Percentiles rank a stretch among this genome's conserved stretches.
phyloP scores from a whole-genome alignment of 148 eudicot species.

The Cornus controversa region DNA sequence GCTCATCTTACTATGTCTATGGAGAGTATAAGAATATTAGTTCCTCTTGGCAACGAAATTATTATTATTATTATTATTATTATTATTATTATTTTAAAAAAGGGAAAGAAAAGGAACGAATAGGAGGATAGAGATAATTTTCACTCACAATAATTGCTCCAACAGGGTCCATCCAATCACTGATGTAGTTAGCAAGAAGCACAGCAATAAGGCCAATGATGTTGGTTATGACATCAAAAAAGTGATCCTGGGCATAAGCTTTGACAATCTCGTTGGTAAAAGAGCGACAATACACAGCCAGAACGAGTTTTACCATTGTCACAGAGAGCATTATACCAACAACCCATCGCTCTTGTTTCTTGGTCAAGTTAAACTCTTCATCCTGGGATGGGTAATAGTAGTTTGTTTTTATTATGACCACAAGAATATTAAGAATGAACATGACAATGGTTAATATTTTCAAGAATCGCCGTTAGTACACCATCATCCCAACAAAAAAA shows the following conservation, averaged over 20 bases:
- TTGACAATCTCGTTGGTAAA: slow-evolving; percentile 94
- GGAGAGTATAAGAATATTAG: neutral
- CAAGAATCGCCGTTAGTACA: neutral
- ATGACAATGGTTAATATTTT: neutral
- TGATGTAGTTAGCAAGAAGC: slow-evolving; percentile 67
- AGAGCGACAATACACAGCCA: slow-evolving; percentile 82
- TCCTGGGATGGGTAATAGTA: slow-evolving; percentile 32
- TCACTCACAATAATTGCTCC: slow-evolving; percentile 92
- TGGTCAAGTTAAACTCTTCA: slow-evolving; percentile 45
- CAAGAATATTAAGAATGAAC: neutral
- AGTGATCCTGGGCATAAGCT: slow-evolving; percentile 97
- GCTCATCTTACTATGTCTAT: neutral
- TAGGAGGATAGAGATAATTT: neutral
- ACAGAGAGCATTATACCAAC: slow-evolving; percentile 88
- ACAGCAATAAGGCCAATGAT: slow-evolving; percentile 87
- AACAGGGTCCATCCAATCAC: slow-evolving; percentile 87
- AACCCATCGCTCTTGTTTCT: slow-evolving; percentile 74
- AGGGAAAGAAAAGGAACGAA: neutral
- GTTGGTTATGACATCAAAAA: slow-evolving; percentile 94
- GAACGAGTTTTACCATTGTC: slow-evolving; percentile 67
- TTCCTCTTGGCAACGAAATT: neutral
- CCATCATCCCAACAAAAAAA: neutral
- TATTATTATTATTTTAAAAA: too few species aligned
- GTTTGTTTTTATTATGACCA: neutral
- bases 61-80: too few species aligned